These are phyloP conservation scores for Salicornia ramosissima DNA, from an alignment of 148 eudicot species.

Conservation along the genomic window DNA sequence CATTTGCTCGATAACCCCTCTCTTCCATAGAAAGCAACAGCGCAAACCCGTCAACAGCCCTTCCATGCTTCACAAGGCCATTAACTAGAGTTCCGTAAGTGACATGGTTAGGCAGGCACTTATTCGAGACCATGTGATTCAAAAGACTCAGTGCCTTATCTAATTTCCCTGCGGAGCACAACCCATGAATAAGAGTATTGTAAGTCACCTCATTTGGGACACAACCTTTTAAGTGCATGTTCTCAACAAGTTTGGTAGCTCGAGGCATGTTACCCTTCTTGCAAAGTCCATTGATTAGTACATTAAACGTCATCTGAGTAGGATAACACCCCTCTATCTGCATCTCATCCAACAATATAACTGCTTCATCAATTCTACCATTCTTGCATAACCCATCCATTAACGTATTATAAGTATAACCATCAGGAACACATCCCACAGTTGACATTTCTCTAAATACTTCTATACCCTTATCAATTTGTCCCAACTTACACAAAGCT, in stretches of 20 bases:
- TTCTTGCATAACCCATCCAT: constrained; percentile 92
- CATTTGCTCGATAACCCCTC: constrained; percentile 59
- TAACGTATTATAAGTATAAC: constrained; percentile 68
- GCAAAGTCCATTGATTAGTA: constrained; percentile 71
- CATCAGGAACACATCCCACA: constrained; percentile 59
- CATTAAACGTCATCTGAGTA: constrained; percentile 54
- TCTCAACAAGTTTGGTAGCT: constrained; percentile 79
- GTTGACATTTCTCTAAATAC: constrained; percentile 61
- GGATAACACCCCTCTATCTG: constrained; percentile 84
- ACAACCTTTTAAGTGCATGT: constrained; percentile 88
- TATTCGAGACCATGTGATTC: constrained; percentile 61
- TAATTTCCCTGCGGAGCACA: constrained; percentile 66
- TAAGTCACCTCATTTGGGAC: constrained; percentile 77
- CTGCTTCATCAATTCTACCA: constrained; percentile 71
- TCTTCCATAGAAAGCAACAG: constrained; percentile 58
- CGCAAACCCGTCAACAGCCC: constrained; percentile 51
- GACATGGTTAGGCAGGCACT: constrained; percentile 65
- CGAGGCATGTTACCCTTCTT: constrained; percentile 72
- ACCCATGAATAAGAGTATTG: constrained; percentile 80
- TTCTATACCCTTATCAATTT: constrained; percentile 60
- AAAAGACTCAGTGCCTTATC: constrained; percentile 75
- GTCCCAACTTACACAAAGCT: constrained; percentile 52
- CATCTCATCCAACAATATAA: constrained; percentile 89
- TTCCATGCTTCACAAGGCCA: constrained; percentile 77
- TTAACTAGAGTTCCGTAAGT: constrained; percentile 85